Conservation (phyloP, 1,139 yeast genomes). For the Candida buenavistaensis region DNA sequence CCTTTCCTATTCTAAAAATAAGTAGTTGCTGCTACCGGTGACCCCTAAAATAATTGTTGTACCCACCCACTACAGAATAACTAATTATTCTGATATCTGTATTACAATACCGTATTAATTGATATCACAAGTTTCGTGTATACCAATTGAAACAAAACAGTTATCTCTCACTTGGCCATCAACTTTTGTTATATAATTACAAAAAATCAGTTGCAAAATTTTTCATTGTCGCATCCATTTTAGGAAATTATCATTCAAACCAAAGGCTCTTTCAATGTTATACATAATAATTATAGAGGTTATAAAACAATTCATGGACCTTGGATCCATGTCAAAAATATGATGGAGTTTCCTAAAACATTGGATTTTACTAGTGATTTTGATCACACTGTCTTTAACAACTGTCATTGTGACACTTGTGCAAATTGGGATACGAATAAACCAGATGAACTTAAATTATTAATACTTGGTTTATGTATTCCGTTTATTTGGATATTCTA, state of each 20-base stretch:
- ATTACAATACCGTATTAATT: too few relatives aligned
- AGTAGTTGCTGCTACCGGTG: too few relatives aligned
- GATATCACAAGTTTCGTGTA: too few relatives aligned
- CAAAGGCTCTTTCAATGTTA: not conserved
- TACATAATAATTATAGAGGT: not conserved
- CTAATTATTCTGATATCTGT: too few relatives aligned
- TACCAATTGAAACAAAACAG: too few relatives aligned
- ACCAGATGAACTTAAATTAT: constrained; percentile 5
- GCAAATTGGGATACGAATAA: constrained; percentile 6
- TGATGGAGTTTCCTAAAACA: not conserved
- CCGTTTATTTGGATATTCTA: constrained; percentile 26
- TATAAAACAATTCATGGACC: not conserved
- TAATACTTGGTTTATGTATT: constrained; percentile 20
- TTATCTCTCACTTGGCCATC: too few relatives aligned
- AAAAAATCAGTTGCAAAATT: not conserved
- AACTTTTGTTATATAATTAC: too few relatives aligned
- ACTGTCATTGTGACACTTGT: constrained; percentile 18
- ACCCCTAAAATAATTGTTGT: too few relatives aligned
- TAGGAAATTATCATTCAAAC: constrained; percentile 11
- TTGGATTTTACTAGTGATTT: constrained; percentile 1
- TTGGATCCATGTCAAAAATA: too few relatives aligned
- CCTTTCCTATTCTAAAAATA: too few relatives aligned
- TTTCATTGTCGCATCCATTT: constrained; percentile 13
- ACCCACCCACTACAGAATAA: too few relatives aligned
- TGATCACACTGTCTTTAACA: constrained; percentile 4